Evolutionary conservation across 1,139 yeast genomes (phyloP), one percentile per base, ranked within the genome.

Genomic region (Blastobotrys niveus): DNA sequence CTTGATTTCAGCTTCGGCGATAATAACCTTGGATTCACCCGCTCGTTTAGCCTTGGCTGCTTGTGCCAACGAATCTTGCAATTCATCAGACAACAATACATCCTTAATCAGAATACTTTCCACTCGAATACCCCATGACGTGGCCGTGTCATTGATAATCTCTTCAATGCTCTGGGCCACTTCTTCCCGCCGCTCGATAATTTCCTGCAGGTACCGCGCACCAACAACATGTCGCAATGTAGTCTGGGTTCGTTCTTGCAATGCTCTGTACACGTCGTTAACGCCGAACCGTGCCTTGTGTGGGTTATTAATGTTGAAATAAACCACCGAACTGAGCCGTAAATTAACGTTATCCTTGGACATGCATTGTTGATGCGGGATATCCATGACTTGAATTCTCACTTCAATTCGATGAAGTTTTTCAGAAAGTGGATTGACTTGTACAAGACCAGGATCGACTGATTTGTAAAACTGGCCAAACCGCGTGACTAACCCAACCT

Each of bases 21-120:
- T 79, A 59, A 82, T 81, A 57, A 82, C 80, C 70, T 81, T 82
- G 59, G 82, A 76, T 63, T 82, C 89, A 66, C 88, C 88, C 50
- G 81, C 79, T 63, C 89, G 71, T 66, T 77, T 78, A 31, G 86
- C 82, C 68, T 81, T 85, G 30, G 88, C 85, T 26, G 88, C 88
- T 73, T 78, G 79, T 2, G 87, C 76, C 53, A 82, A 69, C 2
- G 86, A 76, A 40, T 74, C 69, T 48, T 80, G 79, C 42, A 82
- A 81, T 47, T 73, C 73, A 12, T 66, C 65, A 17, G 82, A 80
- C 54, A 82, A 70, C 25, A 68, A 65, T 59, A 82, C 71, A 61
- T 81, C 88, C 67, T 82, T 82, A 61, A 82, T 81, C 54, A 82
- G 70, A 49, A 82, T 79, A 42, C 80, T 72, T 62, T 82, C 88